phyloP scores from a whole-genome alignment of 2,329 filamentous ascomycete genomes.

The Botrytis medusae region DNA sequence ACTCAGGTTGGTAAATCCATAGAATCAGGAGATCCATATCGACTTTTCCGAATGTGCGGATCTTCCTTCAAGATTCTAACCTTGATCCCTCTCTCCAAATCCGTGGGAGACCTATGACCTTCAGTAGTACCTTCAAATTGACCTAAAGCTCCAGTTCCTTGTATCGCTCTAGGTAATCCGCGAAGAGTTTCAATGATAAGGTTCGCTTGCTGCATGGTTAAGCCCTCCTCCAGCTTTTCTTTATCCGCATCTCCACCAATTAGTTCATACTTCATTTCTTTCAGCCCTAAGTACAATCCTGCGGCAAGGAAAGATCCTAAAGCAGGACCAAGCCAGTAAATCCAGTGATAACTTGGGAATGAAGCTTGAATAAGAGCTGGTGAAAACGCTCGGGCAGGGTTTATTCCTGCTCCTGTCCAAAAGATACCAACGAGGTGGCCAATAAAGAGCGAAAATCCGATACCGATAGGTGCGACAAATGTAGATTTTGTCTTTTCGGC shows the following conservation, averaged over 20 bases:
- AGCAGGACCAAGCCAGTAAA: constrained; percentile 40
- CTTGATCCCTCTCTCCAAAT: not conserved
- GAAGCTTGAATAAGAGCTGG: constrained; percentile 45
- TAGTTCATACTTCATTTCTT: constrained; percentile 20
- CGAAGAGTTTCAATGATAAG: constrained; percentile 18
- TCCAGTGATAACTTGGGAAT: constrained; percentile 48
- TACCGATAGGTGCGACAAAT: constrained; percentile 50
- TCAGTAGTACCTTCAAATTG: not conserved
- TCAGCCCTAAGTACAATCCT: constrained; percentile 6
- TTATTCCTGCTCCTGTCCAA: constrained; percentile 49
- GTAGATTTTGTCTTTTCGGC: constrained; percentile 39
- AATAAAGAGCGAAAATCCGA: constrained; percentile 49
- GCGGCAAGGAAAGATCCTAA: constrained; percentile 5
- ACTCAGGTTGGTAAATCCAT: not conserved
- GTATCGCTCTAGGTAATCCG: constrained; percentile 2
- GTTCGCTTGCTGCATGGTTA: constrained; percentile 9
- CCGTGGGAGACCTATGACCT: not conserved
- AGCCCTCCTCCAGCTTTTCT: not conserved
- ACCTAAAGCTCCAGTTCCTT: not conserved
- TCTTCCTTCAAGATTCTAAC: not conserved
- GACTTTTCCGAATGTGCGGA: not conserved
- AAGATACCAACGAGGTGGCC: constrained; percentile 43
- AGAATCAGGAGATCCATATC: not conserved
- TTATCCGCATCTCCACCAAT: constrained; percentile 22
- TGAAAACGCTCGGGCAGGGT: constrained; percentile 48